Evolutionary conservation across 108 stramenopile genomes (phyloP).

Genomic region (Skeletonema grethae): DNA sequence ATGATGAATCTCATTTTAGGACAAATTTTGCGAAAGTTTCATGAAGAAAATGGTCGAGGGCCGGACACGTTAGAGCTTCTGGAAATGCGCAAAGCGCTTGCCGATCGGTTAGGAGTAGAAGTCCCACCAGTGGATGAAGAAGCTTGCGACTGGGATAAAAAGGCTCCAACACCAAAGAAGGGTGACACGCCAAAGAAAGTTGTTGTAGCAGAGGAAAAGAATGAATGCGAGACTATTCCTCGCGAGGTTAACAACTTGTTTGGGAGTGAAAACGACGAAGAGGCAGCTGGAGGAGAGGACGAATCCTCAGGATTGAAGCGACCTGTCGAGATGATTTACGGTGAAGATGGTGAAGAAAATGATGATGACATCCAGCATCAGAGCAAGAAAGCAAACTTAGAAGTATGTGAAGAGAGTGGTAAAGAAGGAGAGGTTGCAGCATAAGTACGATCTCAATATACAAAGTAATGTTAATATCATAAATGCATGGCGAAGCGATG

Average conservation of each 20-base stretch:
- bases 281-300: conserved; percentile 1
- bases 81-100: conserved; percentile 73
- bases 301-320: background rate
- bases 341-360: conserved; percentile 2
- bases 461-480: background rate
- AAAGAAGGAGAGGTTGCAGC: conserved; percentile 4
- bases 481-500: background rate
- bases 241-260: background rate
- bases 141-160: conserved; percentile 52
- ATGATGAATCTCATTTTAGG: conserved; percentile 87
- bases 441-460: background rate
- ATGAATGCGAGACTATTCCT: conserved; percentile 32
- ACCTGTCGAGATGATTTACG: conserved; percentile 11
- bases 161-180: conserved; percentile 25
- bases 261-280: conserved; percentile 13
- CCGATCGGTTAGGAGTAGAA: conserved; percentile 73
- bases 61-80: conserved; percentile 80
- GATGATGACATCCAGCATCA: background rate
- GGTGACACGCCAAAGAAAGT: conserved; percentile 31
- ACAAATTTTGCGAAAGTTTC: conserved; percentile 75
- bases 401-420: conserved; percentile 1
- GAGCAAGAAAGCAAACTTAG: conserved; percentile 8
- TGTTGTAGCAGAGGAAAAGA: conserved; percentile 43
- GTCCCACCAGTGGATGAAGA: conserved; percentile 59
- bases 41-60: conserved; percentile 83